These are phyloP conservation scores for Monilinia laxa DNA, from an alignment of 2,329 filamentous ascomycete species.

Conservation along the genomic window DNA sequence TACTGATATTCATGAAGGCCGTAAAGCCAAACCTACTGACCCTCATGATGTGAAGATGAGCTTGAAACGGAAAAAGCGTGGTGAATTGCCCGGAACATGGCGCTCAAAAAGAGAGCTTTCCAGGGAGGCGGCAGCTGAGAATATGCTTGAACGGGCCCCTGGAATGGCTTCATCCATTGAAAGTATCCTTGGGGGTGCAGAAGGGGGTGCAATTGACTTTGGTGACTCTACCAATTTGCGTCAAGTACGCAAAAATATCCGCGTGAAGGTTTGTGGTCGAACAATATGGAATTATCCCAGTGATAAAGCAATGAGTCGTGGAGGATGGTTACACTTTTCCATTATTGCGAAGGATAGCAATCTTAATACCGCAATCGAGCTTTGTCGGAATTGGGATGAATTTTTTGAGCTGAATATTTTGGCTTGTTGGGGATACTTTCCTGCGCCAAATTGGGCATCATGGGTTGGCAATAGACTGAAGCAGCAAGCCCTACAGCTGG, in stretches of 20 bases:
- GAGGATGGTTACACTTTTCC: conserved; percentile 52
- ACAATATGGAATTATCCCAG: conserved; percentile 53
- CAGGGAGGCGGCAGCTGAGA: conserved; percentile 27
- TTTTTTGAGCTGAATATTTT: conserved; percentile 50
- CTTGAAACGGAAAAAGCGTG: conserved; percentile 1
- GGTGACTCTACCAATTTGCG: conserved; percentile 42
- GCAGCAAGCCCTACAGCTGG: conserved; percentile 45
- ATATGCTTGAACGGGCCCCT: conserved; percentile 26
- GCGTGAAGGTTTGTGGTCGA: conserved; percentile 48
- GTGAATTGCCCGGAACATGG: conserved; percentile 35
- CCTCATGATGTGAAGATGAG: conserved; percentile 16
- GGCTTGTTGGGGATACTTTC: conserved; percentile 49
- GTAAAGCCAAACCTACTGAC: conserved; percentile 15
- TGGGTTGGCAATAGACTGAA: conserved; percentile 44
- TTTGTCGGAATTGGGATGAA: conserved; percentile 53
- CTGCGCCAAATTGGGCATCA: conserved; percentile 46
- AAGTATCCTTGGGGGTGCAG: conserved; percentile 27
- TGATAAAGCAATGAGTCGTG: conserved; percentile 47
- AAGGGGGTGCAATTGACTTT: conserved; percentile 37
- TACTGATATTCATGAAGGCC: not conserved
- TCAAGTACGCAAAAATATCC: conserved; percentile 42
- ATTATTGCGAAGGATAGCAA: conserved; percentile 50
- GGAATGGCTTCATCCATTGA: conserved; percentile 36
- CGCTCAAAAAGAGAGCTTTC: conserved; percentile 34
- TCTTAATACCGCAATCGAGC: conserved; percentile 46